Evolutionary conservation across 768 basidiomycete genomes (phyloP).

Genomic region (Naganishia kalamii): DNA sequence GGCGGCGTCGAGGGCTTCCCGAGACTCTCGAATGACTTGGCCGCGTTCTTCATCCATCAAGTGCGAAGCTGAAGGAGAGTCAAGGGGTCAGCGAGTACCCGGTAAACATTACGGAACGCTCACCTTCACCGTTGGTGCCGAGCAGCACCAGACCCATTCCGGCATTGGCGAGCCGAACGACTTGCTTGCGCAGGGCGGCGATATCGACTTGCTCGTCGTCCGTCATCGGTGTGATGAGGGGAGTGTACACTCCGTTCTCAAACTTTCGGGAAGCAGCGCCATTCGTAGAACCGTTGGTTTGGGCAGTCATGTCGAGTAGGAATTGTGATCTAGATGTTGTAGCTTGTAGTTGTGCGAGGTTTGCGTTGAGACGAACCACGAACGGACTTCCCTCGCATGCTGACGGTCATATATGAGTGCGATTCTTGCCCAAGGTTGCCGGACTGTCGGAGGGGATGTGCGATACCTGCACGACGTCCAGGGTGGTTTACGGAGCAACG

Average conservation of each 20-base stretch:
- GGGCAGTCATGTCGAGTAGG: slow-evolving; percentile 3
- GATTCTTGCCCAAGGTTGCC: no score
- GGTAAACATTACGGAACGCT: slow-evolving; percentile 24
- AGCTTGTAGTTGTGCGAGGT: background rate
- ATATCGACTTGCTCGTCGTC: slow-evolving; percentile 66
- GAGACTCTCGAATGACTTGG: slow-evolving; percentile 53
- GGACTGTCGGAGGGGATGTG: no score
- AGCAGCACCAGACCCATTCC: slow-evolving; percentile 37
- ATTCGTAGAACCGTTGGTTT: slow-evolving; percentile 8
- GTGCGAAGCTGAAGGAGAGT: slow-evolving; percentile 37
- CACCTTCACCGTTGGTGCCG: slow-evolving; percentile 55
- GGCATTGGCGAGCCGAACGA: slow-evolving; percentile 67
- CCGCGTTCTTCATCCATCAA: slow-evolving; percentile 41
- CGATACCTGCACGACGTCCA: no score
- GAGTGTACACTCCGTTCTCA: slow-evolving; percentile 67
- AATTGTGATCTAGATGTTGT: background rate
- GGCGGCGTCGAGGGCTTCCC: slow-evolving; percentile 65
- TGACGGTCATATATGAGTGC: no score
- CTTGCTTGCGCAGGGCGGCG: slow-evolving; percentile 60
- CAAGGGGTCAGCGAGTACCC: background rate
- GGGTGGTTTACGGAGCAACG: no score
- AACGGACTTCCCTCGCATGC: no score
- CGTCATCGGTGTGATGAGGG: slow-evolving; percentile 63
- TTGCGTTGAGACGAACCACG: no score
- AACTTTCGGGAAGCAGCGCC: slow-evolving; percentile 28